Evolutionary conservation across 305 asterid genomes (phyloP).

Genomic region (Fraxinus platypoda): DNA sequence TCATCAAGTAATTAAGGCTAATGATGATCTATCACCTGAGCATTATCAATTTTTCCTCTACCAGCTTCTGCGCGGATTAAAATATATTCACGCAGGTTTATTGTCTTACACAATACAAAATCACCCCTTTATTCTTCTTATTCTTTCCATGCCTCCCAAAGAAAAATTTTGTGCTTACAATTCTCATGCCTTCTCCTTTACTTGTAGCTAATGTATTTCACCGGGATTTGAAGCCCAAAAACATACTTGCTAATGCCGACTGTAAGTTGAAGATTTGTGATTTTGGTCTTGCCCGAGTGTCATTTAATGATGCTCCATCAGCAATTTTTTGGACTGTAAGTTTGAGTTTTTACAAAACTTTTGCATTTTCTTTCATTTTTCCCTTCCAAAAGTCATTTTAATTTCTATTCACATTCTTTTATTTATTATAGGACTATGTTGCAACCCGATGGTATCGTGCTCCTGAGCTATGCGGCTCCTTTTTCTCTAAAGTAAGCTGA

Average conservation of each 20-base stretch:
- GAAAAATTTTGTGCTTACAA: constrained; percentile 3
- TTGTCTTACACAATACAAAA: constrained; percentile 1
- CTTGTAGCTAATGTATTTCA: constrained; percentile 70
- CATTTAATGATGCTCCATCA: constrained; percentile 77
- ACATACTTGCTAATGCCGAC: constrained; percentile 75
- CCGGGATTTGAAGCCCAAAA: constrained; percentile 75
- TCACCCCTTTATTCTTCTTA: background rate
- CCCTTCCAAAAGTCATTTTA: constrained; percentile 13
- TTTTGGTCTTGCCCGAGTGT: constrained; percentile 79
- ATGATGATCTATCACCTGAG: constrained; percentile 70
- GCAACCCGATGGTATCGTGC: constrained; percentile 89
- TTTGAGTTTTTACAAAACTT: constrained; percentile 13
- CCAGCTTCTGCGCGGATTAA: constrained; percentile 73
- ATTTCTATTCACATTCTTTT: background rate
- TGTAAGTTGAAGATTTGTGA: constrained; percentile 83
- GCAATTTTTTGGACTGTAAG: constrained; percentile 85
- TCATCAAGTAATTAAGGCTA: constrained; percentile 79
- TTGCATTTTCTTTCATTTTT: background rate
- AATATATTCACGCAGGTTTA: constrained; percentile 66
- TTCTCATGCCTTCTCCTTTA: constrained; percentile 17
- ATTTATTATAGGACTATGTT: constrained; percentile 60
- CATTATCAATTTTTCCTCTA: constrained; percentile 72
- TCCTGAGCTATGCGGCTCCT: constrained; percentile 81
- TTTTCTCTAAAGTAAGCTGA: constrained; percentile 72
- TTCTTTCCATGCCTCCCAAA: background rate